phyloP scores from a whole-genome alignment of 2,329 filamentous ascomycete genomes.

The Dactylellina sp. region DNA sequence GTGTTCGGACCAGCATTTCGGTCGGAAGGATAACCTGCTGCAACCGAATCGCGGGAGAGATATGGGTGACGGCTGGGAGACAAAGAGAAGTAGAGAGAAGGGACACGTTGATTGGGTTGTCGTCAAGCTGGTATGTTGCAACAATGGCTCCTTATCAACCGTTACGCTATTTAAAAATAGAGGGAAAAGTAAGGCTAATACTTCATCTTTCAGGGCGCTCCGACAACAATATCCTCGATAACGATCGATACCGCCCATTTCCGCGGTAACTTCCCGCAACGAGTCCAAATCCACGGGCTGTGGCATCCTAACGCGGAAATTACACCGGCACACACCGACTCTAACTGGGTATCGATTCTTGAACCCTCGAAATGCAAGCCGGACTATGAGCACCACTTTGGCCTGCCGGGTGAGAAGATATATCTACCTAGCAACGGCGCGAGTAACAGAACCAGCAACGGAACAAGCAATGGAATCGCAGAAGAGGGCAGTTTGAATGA shows the following conservation, averaged over 20 bases:
- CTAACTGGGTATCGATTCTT: constrained; percentile 68
- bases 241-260: constrained; percentile 86
- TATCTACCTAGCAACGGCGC: constrained; percentile 59
- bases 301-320: constrained; percentile 40
- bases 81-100: constrained; percentile 77
- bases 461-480: constrained; percentile 60
- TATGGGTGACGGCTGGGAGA: constrained; percentile 92
- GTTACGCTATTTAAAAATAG: too few species aligned
- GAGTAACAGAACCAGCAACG: neutral
- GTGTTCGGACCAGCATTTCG: constrained; percentile 87
- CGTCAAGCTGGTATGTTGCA: constrained; percentile 69
- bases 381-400: constrained; percentile 46
- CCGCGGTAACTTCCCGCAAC: constrained; percentile 84
- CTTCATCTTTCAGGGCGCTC: constrained; percentile 46
- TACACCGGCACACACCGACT: constrained; percentile 39
- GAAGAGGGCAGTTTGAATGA: constrained; percentile 46
- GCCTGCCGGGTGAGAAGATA: constrained; percentile 34
- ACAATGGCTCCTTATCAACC: too few species aligned
- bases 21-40: constrained; percentile 82
- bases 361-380: constrained; percentile 65
- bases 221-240: constrained; percentile 63
- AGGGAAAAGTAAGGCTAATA: too few species aligned
- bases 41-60: constrained; percentile 81
- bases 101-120: constrained; percentile 85
- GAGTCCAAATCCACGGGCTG: constrained; percentile 75